These are phyloP conservation scores for Candida adriatica DNA, from an alignment of 805 yeast species.

Conservation along the genomic window DNA sequence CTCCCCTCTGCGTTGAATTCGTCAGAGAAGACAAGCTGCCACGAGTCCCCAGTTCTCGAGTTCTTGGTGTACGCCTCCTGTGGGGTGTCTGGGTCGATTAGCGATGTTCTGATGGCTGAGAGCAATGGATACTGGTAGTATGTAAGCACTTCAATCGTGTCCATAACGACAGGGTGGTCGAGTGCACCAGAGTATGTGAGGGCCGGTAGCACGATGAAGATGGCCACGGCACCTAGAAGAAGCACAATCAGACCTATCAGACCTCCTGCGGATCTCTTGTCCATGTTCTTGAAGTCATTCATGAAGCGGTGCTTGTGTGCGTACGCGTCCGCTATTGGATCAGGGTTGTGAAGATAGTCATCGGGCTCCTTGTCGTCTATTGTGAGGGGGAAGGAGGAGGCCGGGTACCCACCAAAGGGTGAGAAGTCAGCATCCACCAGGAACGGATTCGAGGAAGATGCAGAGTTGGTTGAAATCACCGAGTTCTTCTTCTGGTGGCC, in stretches of 20 bases:
- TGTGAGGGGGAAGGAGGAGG: constrained; percentile 80
- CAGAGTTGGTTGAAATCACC: constrained; percentile 15
- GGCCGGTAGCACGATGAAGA: constrained; percentile 78
- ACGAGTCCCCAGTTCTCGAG: constrained; percentile 53
- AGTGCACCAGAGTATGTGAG: constrained; percentile 74
- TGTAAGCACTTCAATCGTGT: constrained; percentile 36
- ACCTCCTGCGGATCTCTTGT: constrained; percentile 54
- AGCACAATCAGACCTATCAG: constrained; percentile 53
- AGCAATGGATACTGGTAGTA: constrained; percentile 43
- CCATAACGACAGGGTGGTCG: constrained; percentile 15
- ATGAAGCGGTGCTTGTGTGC: constrained; percentile 65
- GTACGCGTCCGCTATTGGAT: constrained; percentile 86
- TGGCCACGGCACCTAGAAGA: constrained; percentile 51
- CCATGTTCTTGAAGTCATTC: constrained; percentile 61
- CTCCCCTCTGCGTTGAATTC: constrained; percentile 89
- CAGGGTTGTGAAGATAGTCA: constrained; percentile 94
- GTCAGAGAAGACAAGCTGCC: constrained; percentile 83
- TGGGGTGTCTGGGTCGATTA: constrained; percentile 64
- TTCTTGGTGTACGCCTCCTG: constrained; percentile 37
- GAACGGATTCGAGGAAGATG: constrained; percentile 32
- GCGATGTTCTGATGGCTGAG: constrained; percentile 41
- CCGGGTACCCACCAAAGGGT: constrained; percentile 97
- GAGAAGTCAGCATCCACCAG: constrained; percentile 58
- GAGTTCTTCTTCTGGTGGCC: constrained; percentile 14
- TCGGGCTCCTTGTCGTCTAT: constrained; percentile 94